Evolutionary conservation across 257 asterid species (phyloP).

Genomic region (Oldenlandia corymbosa): DNA sequence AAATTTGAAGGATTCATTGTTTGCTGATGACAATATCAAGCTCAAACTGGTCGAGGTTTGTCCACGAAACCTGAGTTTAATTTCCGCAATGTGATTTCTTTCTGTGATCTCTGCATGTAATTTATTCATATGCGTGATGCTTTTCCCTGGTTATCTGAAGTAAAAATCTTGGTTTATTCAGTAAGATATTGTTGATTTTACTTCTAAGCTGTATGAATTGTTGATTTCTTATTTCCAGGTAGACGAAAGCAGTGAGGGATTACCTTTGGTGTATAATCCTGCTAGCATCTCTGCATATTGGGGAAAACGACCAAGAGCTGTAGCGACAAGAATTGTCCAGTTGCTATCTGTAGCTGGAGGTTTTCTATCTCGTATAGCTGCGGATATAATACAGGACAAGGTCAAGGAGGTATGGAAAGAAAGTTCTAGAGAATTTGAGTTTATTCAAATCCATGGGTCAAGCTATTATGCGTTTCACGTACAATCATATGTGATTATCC

Average conservation of each 20-base stretch:
- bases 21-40: slow-evolving; percentile 80
- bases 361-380: slow-evolving; percentile 73
- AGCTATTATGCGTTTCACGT: not conserved
- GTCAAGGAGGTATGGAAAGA: slow-evolving; percentile 64
- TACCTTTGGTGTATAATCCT: slow-evolving; percentile 91
- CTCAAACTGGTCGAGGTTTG: slow-evolving; percentile 90
- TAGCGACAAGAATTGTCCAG: slow-evolving; percentile 91
- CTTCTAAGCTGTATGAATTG: not conserved
- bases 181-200: not conserved
- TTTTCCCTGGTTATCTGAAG: not conserved
- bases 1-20: slow-evolving; percentile 68
- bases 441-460: not conserved
- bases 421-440: not conserved
- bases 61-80: not conserved
- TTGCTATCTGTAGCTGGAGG: slow-evolving; percentile 95
- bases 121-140: not conserved
- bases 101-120: not conserved
- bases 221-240: slow-evolving; percentile 41
- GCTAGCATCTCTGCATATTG: slow-evolving; percentile 76
- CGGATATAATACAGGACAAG: slow-evolving; percentile 79
- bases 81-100: not conserved
- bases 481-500: not conserved
- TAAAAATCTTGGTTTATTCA: not conserved
- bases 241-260: slow-evolving; percentile 93
- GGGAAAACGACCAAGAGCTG: slow-evolving; percentile 97